A percentile compares a stretch with the other conserved stretches of the same genome.
phyloP scores from a whole-genome alignment of 2,329 filamentous ascomycete genomes.

The Sarocladium kiliense region DNA sequence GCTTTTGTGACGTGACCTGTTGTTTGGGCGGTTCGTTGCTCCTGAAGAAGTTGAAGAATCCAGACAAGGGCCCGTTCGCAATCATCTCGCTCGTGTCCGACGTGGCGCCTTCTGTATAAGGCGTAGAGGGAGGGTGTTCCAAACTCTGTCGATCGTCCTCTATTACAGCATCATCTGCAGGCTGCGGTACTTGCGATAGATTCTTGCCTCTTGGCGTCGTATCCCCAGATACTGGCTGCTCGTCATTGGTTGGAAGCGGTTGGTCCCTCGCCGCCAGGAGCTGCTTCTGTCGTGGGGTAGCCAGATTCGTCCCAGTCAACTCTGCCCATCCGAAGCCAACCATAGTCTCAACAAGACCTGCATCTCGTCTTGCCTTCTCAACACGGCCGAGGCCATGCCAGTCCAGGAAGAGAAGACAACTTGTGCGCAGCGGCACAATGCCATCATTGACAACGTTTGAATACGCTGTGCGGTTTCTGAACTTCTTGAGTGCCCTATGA shows the following conservation, averaged over 20 bases:
- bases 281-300: constrained; percentile 37
- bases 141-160: constrained; percentile 62
- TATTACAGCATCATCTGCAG: constrained; percentile 57
- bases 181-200: constrained; percentile 63
- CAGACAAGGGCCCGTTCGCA: constrained; percentile 41
- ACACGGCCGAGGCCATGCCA: constrained; percentile 93
- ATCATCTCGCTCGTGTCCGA: constrained; percentile 20
- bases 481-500: constrained; percentile 79
- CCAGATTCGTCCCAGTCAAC: constrained; percentile 67
- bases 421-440: constrained; percentile 90
- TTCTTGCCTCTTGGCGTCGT: constrained; percentile 30
- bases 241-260: constrained; percentile 23
- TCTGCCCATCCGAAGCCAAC: constrained; percentile 95
- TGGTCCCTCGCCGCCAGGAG: constrained; percentile 14
- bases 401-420: constrained; percentile 92
- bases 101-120: constrained; percentile 19
- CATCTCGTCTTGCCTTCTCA: constrained; percentile 88
- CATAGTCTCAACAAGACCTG: constrained; percentile 85
- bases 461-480: constrained; percentile 86
- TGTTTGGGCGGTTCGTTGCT: constrained; percentile 46
- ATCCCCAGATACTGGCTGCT: constrained; percentile 26
- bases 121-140: constrained; percentile 33
- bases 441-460: constrained; percentile 98
- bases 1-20: constrained; percentile 49
- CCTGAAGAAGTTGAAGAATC: constrained; percentile 71